Conservation (phyloP, 1,139 yeast species). For the Sugiyamaella neomexicana region DNA sequence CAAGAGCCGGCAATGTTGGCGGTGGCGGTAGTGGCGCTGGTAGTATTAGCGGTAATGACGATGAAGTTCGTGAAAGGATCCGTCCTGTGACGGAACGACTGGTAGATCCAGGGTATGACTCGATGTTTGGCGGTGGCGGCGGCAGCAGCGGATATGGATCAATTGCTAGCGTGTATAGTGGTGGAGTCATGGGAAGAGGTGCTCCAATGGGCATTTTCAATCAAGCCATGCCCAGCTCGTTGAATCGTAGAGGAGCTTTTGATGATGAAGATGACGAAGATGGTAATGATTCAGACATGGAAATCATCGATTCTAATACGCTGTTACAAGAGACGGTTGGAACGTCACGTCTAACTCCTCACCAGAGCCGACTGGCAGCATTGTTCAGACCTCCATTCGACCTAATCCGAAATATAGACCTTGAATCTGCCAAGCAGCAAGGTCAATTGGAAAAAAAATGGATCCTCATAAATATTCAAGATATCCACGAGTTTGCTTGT, state of each 20-base stretch:
- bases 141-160: too few species aligned
- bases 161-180: slow-evolving; percentile 9
- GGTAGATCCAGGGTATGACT: slow-evolving; percentile 47
- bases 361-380: slow-evolving; percentile 72
- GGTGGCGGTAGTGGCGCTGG: slow-evolving; percentile 43
- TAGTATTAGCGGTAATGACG: slow-evolving; percentile 44
- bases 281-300: slow-evolving; percentile 26
- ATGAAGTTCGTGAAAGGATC: slow-evolving; percentile 74
- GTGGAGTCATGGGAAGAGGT: slow-evolving; percentile 4
- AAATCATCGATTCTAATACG: slow-evolving; percentile 29
- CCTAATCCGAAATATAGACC: slow-evolving; percentile 61
- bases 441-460: slow-evolving; percentile 72
- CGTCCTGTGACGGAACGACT: slow-evolving; percentile 81
- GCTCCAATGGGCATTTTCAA: slow-evolving; percentile 46
- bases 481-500: slow-evolving; percentile 78
- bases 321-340: slow-evolving; percentile 31
- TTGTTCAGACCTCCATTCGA: slow-evolving; percentile 94
- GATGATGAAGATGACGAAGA: slow-evolving; percentile 53
- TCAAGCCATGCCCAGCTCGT: slow-evolving; percentile 39
- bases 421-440: slow-evolving; percentile 68
- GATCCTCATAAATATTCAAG: slow-evolving; percentile 87
- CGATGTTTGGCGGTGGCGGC: slow-evolving; percentile 11
- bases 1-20: slow-evolving; percentile 42
- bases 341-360: slow-evolving; percentile 47
- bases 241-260: slow-evolving; percentile 4